Evolutionary conservation across 257 asterid genomes (phyloP).

Genomic region (Solanum virginianum): DNA sequence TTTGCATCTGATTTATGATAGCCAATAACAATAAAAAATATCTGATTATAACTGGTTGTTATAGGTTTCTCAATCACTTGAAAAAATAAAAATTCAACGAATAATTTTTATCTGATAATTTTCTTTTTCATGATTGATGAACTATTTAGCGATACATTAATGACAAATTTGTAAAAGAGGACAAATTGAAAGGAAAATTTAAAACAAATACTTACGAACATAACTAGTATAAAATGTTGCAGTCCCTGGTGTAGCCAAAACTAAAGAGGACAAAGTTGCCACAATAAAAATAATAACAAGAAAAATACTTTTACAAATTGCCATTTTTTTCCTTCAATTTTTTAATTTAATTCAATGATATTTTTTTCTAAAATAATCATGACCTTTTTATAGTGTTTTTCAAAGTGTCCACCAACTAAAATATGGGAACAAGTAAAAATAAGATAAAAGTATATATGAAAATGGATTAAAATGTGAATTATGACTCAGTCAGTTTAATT

Average conservation of each 20-base stretch:
- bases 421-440: background rate
- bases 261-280: conserved; percentile 10
- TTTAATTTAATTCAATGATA: background rate
- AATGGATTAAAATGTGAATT: too few species aligned
- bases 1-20: background rate
- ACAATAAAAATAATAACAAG: background rate
- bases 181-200: background rate
- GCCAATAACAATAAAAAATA: background rate
- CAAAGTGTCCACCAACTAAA: background rate
- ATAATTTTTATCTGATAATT: too few species aligned
- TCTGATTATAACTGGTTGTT: background rate
- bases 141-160: background rate
- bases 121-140: too few species aligned
- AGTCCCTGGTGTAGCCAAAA: conserved; percentile 22
- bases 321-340: background rate
- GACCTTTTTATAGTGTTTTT: background rate
- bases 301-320: background rate
- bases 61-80: background rate
- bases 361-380: background rate
- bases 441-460: background rate
- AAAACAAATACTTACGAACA: conserved; percentile 13
- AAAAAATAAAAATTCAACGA: too few species aligned
- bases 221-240: conserved; percentile 29
- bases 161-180: background rate
- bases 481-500: too few species aligned